These are phyloP conservation scores for Pterocarpus macrocarpus DNA, from an alignment of 306 rosid genomes.

Conservation along the genomic window DNA sequence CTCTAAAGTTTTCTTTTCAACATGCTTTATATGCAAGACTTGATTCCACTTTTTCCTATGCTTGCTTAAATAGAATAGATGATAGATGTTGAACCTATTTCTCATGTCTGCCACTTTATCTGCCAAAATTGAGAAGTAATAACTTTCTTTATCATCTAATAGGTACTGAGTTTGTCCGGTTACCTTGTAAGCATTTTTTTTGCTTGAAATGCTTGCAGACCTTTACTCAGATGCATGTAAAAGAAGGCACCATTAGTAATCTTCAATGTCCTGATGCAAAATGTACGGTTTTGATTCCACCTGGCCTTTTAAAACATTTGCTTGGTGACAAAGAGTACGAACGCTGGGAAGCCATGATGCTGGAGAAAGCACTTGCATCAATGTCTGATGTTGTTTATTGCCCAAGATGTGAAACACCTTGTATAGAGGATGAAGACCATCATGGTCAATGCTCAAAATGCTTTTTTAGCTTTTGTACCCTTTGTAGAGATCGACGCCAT, in stretches of 20 bases:
- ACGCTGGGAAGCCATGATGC: slow-evolving; percentile 83
- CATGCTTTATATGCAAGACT: slow-evolving; percentile 14
- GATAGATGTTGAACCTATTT: slow-evolving; percentile 34
- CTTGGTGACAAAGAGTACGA: slow-evolving; percentile 75
- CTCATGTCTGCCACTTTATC: slow-evolving; percentile 35
- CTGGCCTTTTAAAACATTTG: slow-evolving; percentile 71
- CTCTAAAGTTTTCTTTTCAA: slow-evolving; percentile 16
- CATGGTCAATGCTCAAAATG: slow-evolving; percentile 89
- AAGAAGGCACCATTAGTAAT: slow-evolving; percentile 81
- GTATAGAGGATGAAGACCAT: slow-evolving; percentile 85
- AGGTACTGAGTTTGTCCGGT: slow-evolving; percentile 75
- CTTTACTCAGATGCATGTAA: slow-evolving; percentile 75
- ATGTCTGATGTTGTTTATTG: slow-evolving; percentile 87
- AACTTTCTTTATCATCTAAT: slow-evolving; percentile 30
- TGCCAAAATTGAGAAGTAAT: slow-evolving; percentile 8
- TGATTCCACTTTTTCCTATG: slow-evolving; percentile 16
- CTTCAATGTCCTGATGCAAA: slow-evolving; percentile 79
- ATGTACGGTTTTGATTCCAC: slow-evolving; percentile 78
- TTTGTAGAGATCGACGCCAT: slow-evolving; percentile 88
- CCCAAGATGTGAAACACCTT: slow-evolving; percentile 91
- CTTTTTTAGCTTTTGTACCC: slow-evolving; percentile 88
- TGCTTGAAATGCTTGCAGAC: slow-evolving; percentile 90
- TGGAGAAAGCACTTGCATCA: slow-evolving; percentile 77
- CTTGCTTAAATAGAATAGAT: slow-evolving; percentile 17
- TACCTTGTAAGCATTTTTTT: slow-evolving; percentile 87